These are phyloP conservation scores for Dryadomyces quercus-mongolicae DNA, from an alignment of 2,329 filamentous ascomycete genomes.

Conservation along the genomic window DNA sequence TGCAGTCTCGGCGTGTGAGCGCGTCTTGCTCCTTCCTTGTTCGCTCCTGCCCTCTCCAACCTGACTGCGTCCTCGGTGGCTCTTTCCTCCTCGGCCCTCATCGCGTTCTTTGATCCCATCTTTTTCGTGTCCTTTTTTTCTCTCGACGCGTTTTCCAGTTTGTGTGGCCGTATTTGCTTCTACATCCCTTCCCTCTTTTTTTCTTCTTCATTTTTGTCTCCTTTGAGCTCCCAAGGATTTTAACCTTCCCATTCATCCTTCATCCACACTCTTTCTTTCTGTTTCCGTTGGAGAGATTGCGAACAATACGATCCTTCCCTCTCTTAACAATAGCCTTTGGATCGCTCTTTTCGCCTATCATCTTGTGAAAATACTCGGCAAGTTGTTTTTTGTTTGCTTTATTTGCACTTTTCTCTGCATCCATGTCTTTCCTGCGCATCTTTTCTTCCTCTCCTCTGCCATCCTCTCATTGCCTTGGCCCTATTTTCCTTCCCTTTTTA, in stretches of 20 bases:
- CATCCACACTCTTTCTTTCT: neutral
- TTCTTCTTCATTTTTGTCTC: constrained; percentile 1
- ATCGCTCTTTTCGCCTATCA: neutral
- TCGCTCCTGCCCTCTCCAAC: neutral
- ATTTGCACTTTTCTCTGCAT: neutral
- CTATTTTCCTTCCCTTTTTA: neutral
- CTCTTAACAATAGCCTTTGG: neutral
- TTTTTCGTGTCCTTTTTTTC: neutral
- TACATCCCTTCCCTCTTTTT: neutral
- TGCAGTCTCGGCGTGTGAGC: neutral
- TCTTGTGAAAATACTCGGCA: neutral
- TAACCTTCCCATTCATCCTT: neutral
- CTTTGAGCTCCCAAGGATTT: neutral
- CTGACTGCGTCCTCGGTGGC: neutral
- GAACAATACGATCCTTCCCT: neutral
- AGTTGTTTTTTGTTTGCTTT: neutral
- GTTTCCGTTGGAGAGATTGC: neutral
- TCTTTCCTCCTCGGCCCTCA: neutral
- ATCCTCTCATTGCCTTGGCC: neutral
- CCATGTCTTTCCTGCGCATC: constrained; percentile 16
- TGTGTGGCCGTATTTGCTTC: neutral
- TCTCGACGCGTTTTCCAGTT: neutral
- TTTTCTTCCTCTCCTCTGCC: constrained; percentile 25
- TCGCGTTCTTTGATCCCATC: neutral
- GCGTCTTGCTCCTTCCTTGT: neutral